Percentiles rank a stretch among this genome's conserved stretches.
phyloP scores from a whole-genome alignment of 1,284 basidiomycete species.

The Ustilago sp. region DNA sequence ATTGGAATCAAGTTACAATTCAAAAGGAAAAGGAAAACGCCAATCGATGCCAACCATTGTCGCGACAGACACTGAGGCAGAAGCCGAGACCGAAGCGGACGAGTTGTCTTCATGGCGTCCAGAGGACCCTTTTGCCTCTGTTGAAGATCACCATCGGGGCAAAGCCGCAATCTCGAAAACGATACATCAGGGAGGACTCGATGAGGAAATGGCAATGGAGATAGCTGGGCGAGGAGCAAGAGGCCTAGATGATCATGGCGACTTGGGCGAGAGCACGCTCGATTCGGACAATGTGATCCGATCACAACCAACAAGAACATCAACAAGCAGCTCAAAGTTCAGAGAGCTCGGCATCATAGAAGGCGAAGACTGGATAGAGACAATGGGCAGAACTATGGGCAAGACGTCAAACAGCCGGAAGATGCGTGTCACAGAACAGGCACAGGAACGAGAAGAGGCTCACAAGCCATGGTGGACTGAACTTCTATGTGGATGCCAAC shows the following conservation, averaged over 20 bases:
- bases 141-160: conserved; percentile 16
- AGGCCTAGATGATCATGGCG: conserved; percentile 20
- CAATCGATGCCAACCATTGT: conserved; percentile 54
- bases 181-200: conserved; percentile 45
- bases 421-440: conserved; percentile 21
- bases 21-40: conserved; percentile 38
- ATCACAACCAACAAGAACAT: conserved; percentile 24
- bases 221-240: conserved; percentile 17
- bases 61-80: conserved; percentile 52
- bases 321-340: conserved; percentile 53
- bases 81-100: conserved; percentile 24
- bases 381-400: conserved; percentile 12
- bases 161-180: conserved; percentile 25
- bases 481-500: conserved; percentile 52
- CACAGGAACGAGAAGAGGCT: conserved; percentile 15
- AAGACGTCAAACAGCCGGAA: background rate
- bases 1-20: conserved; percentile 26
- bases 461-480: conserved; percentile 58
- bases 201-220: conserved; percentile 46
- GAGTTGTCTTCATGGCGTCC: background rate
- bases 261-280: conserved; percentile 33
- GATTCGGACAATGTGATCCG: conserved; percentile 8
- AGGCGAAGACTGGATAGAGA: conserved; percentile 44
- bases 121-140: conserved; percentile 32
- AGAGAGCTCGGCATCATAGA: conserved; percentile 48